Base-by-base conservation (phyloP, 2,329 filamentous ascomycete genomes). In the Talaromyces sp. region DNA sequence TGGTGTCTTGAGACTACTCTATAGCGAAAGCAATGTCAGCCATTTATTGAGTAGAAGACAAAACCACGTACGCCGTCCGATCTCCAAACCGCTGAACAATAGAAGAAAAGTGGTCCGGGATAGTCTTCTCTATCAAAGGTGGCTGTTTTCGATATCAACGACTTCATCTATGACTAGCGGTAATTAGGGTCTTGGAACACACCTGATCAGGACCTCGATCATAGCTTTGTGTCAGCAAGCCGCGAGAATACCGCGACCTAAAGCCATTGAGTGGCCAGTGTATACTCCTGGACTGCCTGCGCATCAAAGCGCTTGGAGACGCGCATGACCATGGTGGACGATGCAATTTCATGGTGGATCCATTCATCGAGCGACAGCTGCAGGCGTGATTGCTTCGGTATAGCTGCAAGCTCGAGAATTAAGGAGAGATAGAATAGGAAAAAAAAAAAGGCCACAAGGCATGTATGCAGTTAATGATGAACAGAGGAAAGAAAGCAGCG, bases 1-100 rank as follows among this genome's bases (percentile, higher is more conserved):
- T 95, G 90, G 61, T 86, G 78, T 53, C 78, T 80, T 1, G 80
- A 86, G 58, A 87, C 78, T 26, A 87, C 82, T 10, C 83, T 84
- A 55, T 53, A 31, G 13, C 5, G 26, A 9, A 11, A 14, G 21
- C 8, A 46, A 17, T 35, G 21, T 57, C 29, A 58, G 50, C 50
- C 38, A 17, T 32, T 50, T n/a, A 19, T 54, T 41, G 31, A 11
- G 56, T 14, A 66, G 19, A 26, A n/a, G 8, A 56, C 59, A 29
- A 58, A 32, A 21, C 26, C 35, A 14, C 81, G 68, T 66, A 86
- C 82, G 85, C 85, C 65, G 79, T 71, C 53, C 76, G 70, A 63
- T 81, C 78, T 14, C 79, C 79, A 67, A 77, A 71, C 55, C 70
- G 66, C 5, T 68, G 69, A 21, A 80, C 79, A 32, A 81, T 72